Conservation (phyloP, 2,329 filamentous ascomycete genomes). For the Macrophomina tecta region DNA sequence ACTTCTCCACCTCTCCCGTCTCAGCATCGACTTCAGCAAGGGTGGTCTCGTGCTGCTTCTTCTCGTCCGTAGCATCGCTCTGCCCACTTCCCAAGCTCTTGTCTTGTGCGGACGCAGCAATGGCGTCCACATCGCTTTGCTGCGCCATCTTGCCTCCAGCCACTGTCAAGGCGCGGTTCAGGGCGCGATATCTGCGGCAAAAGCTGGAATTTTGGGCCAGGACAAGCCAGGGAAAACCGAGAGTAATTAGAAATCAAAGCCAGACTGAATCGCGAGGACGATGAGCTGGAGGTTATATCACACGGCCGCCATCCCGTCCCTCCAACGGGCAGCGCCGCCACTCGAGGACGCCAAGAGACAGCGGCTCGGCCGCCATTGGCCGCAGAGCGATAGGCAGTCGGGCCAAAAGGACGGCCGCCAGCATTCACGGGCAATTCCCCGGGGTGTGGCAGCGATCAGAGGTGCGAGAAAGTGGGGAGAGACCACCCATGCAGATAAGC, state of each 20-base stretch:
- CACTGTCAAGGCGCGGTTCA: neutral
- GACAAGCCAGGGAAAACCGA: neutral
- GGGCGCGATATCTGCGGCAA: neutral
- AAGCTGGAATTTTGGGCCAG: neutral
- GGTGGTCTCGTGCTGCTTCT: neutral
- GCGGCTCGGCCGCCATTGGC: conserved; percentile 6
- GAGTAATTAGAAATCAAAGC: neutral
- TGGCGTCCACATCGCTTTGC: conserved; percentile 2
- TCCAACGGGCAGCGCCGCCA: neutral
- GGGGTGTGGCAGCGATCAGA: neutral
- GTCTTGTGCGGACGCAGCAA: neutral
- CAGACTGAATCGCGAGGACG: neutral
- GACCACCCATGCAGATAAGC: neutral
- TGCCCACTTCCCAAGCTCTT: neutral
- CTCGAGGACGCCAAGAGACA: neutral
- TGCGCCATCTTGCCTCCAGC: neutral
- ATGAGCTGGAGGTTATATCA: neutral
- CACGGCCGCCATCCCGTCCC: neutral
- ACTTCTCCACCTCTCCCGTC: conserved; percentile 1
- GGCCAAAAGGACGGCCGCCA: neutral
- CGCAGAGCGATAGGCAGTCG: neutral
- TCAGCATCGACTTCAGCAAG: conserved; percentile 11
- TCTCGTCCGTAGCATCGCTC: neutral
- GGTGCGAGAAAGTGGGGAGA: neutral
- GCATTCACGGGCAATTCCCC: neutral